Evolutionary conservation across 2,329 filamentous ascomycete species (phyloP).

Genomic region (Setomelanomma holmii): DNA sequence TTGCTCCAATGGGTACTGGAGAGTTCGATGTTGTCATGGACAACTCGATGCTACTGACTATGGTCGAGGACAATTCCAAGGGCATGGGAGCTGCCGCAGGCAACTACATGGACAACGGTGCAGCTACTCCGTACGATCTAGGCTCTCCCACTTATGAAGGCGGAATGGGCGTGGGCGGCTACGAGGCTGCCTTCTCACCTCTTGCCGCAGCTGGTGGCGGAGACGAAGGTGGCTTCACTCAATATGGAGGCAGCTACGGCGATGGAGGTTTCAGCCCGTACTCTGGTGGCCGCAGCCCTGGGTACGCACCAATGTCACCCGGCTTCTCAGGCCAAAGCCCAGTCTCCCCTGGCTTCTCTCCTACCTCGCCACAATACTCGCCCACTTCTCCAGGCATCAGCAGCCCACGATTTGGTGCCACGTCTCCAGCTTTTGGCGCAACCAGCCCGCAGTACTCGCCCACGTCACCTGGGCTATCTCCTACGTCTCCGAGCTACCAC

Average conservation of each 20-base stretch:
- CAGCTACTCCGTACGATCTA: slow-evolving; percentile 90
- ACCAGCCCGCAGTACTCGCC: slow-evolving; percentile 67
- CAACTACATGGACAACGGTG: slow-evolving; percentile 74
- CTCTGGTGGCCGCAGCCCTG: slow-evolving; percentile 68
- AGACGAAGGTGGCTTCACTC: slow-evolving; percentile 64
- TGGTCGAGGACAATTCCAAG: slow-evolving; percentile 87
- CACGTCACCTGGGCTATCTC: slow-evolving; percentile 62
- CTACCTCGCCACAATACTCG: slow-evolving; percentile 51
- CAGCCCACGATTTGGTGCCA: slow-evolving; percentile 61
- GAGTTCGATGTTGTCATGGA: slow-evolving; percentile 95
- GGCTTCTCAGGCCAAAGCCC: slow-evolving; percentile 50
- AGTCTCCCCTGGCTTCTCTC: slow-evolving; percentile 56
- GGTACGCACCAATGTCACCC: slow-evolving; percentile 47
- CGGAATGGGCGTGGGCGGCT: slow-evolving; percentile 66
- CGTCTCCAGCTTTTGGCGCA: slow-evolving; percentile 60
- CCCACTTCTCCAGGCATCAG: slow-evolving; percentile 73
- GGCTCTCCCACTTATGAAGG: slow-evolving; percentile 69
- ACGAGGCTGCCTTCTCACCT: slow-evolving; percentile 71
- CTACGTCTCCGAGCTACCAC: slow-evolving; percentile 61
- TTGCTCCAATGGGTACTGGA: slow-evolving; percentile 96
- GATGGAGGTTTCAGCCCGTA: slow-evolving; percentile 72
- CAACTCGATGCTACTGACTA: slow-evolving; percentile 92
- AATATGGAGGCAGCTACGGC: slow-evolving; percentile 72
- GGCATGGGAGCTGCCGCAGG: slow-evolving; percentile 75
- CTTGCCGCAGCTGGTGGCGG: slow-evolving; percentile 72